Evolutionary conservation across 768 basidiomycete genomes (phyloP), one percentile per base, ranked within the genome.

Genomic region (Paxillus ammoniavirescens): DNA sequence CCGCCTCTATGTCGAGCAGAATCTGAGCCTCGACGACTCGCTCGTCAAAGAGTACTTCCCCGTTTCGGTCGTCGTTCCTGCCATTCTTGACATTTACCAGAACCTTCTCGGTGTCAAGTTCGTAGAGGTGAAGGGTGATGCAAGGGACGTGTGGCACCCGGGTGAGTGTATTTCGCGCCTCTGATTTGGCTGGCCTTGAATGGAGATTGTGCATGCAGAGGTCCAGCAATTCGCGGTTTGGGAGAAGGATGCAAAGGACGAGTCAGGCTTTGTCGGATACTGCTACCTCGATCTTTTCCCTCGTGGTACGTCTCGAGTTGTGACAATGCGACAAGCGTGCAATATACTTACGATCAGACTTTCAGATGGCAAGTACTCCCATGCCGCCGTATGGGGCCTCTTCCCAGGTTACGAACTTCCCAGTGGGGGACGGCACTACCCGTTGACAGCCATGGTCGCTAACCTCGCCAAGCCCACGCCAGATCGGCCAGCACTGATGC

Each of bases 1-100:
- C 49, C 60, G 68, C 31, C 56, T 70, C 42, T 89, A 74, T 62
- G 73, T 86, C 49, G 87, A 93, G 69, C 75, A 80, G 61, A 77
- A 78, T 18, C 75, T 93, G 26, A 75, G 78, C 35, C 77, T 92
- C 33, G 90, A 93, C 56, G 89, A 93, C 59, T 80, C 80, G 57
- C 74, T 86, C 12, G 83, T 94, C 58, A 93, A 93, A 70, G 87
- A 93, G 66, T 91, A 93, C 68, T 93, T 95, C 80, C 91, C 91
- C 0, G 93, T 93, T 3, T 76, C 83, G 2, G 81, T 86, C 15
- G 90, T 95, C 41, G 87, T 95, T 10, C 88, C 90, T 6, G 77
- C 86, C 4, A 91, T 95, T 61, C 76, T 95, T 44, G 74, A 81
- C 13, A 91, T 94, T 63, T 95, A 94, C 69, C 89, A 93, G 68